Conservation (phyloP, 768 basidiomycete species). For the Leccinum boreale region DNA sequence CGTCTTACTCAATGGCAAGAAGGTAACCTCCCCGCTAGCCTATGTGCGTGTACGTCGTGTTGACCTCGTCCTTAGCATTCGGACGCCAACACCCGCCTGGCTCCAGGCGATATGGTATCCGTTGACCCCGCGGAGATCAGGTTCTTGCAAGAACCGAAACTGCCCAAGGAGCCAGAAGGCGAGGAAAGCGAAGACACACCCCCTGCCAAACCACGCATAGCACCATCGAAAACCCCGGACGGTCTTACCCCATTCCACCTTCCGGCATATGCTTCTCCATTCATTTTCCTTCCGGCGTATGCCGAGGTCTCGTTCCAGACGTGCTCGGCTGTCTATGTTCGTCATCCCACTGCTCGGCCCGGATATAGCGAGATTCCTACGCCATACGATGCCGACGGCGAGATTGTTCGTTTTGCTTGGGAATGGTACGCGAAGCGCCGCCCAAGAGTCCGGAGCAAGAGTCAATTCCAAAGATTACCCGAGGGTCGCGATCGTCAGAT, state of each 20-base stretch:
- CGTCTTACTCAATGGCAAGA: slow-evolving; percentile 85
- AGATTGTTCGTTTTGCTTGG: slow-evolving; percentile 89
- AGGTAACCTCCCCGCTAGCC: slow-evolving; percentile 48
- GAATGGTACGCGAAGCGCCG: slow-evolving; percentile 86
- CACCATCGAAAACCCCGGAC: slow-evolving; percentile 5
- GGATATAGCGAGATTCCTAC: slow-evolving; percentile 94
- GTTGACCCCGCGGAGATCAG: slow-evolving; percentile 80
- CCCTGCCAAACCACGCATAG: background rate
- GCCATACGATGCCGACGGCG: slow-evolving; percentile 94
- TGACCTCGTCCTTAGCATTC: slow-evolving; percentile 51
- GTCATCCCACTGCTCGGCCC: slow-evolving; percentile 95
- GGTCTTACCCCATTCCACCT: slow-evolving; percentile 75
- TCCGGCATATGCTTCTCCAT: slow-evolving; percentile 84
- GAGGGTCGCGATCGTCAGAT: slow-evolving; percentile 51
- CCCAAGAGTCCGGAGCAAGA: slow-evolving; percentile 63
- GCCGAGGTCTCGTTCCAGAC: slow-evolving; percentile 83
- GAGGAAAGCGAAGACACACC: background rate
- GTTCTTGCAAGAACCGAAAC: slow-evolving; percentile 51
- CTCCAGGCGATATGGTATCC: slow-evolving; percentile 92
- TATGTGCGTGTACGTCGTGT: slow-evolving; percentile 27
- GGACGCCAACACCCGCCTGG: slow-evolving; percentile 81
- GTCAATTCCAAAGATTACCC: slow-evolving; percentile 60
- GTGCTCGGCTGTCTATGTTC: slow-evolving; percentile 89
- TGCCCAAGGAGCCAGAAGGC: slow-evolving; percentile 11
- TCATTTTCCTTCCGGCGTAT: slow-evolving; percentile 91